Base-by-base conservation (phyloP, 352 stramenopile species). In the Phytopythium aichiense region DNA sequence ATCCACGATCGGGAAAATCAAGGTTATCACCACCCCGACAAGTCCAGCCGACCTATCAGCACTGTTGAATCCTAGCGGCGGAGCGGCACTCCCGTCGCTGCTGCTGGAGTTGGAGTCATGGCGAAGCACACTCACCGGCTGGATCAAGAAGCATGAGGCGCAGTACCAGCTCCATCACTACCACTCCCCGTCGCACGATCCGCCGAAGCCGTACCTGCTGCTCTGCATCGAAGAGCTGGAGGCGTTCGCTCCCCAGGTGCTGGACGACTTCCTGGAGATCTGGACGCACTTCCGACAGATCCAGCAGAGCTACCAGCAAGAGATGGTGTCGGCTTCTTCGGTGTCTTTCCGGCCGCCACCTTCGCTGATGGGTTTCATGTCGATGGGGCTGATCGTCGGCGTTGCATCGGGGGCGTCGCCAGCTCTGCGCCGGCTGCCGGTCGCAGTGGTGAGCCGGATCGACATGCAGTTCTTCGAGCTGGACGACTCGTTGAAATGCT, bases 211-310 rank as follows among this genome's bases (percentile, higher is more conserved):
- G 7, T 92, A 76, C 52, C 33, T 88, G 28, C 38, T 94, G 37
- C 60, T 94, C 1, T 91, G 84, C 59, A 79, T 94, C n/a, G 86
- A 92, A 45, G 76, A 92, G 60, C 69, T 92, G 13, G 86, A 94
- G 65, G 58, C 60, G 0, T 84, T 94, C 12, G 73, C 77, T 9
- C 72, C 81, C 30, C 66, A 75, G 22, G 74, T 86, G 0, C 69
- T 92, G 15, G 67, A 76, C 23, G 84, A 94, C 38, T 91, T 94
- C 51, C 59, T 94, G 20, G 78, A 84, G 45, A 74, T 91, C 40
- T 92, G 81, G 81, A 79, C 72, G 11, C 73, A 91, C 59, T 87
- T 80, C 33, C 49, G 60, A 2, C 70, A 63, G 22, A 63, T 62
- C 5, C 45, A 46, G 22, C 53, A 40, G 13, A 60, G 20, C 12